Evolutionary conservation across 257 asterid species (phyloP), one percentile per base, ranked within the genome.

Genomic region (Solanum chilense): DNA sequence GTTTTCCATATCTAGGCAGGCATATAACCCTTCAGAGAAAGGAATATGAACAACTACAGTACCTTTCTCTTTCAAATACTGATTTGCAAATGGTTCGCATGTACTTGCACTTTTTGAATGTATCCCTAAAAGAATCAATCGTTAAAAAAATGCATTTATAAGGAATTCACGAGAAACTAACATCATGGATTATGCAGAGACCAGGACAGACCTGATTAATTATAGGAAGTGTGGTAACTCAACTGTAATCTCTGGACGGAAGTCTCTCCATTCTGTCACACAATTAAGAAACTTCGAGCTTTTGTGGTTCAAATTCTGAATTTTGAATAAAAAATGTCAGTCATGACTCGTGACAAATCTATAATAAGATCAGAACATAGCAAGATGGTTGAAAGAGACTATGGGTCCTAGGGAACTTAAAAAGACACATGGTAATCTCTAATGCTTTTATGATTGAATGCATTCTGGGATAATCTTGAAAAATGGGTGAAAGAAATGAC

Each of bases 191-290:
- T 35, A 71, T 35, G 44, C 49, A 44, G 12, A 42, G 12, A 12
- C 47, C 47, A 42, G 47, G 10, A 42, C 10, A 42, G 12, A 42
- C 47, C 47, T 42, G 47, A 35, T 35, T 13, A 44, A 44, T 44
- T 11, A 44, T 44, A 44, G 49, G 1, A 86, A 96, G 98, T 64
- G 91, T 92, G 39, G 39, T 35, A 35, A 35, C 39, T 35, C 39
- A 35, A 35, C 39, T 5, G 39, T 35, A 35, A 35, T 35, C 39
- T 35, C 39, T 35, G 6, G 39, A 35, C 4, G 35, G 6, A 35
- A 5, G 39, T 35, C 7, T 5, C 39, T 5, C 39, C 39, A 35
- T 35, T 35, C 6, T 35, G 6, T 35, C 39, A 4, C 64, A 56
- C n/a, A 56, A 56, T 18, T 56, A 56, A 18, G 64, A 56, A 56